Evolutionary conservation across 2,329 filamentous ascomycete genomes (phyloP).

Genomic region (Pseudofabraea citricarpa): DNA sequence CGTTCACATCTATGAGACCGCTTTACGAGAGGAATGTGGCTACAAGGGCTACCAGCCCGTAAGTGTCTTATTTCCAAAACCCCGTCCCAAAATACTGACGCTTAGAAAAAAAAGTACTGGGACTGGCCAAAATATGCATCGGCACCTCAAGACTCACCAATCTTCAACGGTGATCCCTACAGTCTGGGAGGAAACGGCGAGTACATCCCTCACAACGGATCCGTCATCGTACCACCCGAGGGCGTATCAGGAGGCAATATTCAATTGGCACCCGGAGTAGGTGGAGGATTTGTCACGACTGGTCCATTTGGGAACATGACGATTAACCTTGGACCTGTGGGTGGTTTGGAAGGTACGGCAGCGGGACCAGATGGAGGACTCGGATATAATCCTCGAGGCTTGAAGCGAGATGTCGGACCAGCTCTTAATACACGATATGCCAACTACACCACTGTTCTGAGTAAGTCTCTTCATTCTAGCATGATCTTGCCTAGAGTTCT

Average conservation of each 20-base stretch:
- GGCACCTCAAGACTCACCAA: neutral
- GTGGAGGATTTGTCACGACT: slow-evolving; percentile 47
- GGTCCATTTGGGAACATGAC: slow-evolving; percentile 37
- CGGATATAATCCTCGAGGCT: slow-evolving; percentile 35
- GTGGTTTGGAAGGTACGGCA: neutral
- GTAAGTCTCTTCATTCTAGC: slow-evolving; percentile 2
- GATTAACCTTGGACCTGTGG: slow-evolving; percentile 17
- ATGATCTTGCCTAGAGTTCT: too few relatives aligned
- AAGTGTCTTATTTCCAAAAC: neutral
- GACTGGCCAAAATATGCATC: neutral
- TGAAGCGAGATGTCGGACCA: slow-evolving; percentile 35
- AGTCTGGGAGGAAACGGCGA: slow-evolving; percentile 40
- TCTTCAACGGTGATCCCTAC: slow-evolving; percentile 48
- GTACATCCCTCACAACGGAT: slow-evolving; percentile 20
- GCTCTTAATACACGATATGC: slow-evolving; percentile 21
- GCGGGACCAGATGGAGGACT: slow-evolving; percentile 3
- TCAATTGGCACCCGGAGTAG: slow-evolving; percentile 36
- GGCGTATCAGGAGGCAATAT: neutral
- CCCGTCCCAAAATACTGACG: neutral
- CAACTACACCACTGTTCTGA: slow-evolving; percentile 30
- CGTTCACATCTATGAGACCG: slow-evolving; percentile 34
- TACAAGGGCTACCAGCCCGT: slow-evolving; percentile 27
- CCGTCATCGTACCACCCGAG: slow-evolving; percentile 8
- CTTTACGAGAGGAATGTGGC: slow-evolving; percentile 33
- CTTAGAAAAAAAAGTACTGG: neutral